Evolutionary conservation across 1,284 basidiomycete genomes (phyloP).

Genomic region (Microbotryum saponariae): DNA sequence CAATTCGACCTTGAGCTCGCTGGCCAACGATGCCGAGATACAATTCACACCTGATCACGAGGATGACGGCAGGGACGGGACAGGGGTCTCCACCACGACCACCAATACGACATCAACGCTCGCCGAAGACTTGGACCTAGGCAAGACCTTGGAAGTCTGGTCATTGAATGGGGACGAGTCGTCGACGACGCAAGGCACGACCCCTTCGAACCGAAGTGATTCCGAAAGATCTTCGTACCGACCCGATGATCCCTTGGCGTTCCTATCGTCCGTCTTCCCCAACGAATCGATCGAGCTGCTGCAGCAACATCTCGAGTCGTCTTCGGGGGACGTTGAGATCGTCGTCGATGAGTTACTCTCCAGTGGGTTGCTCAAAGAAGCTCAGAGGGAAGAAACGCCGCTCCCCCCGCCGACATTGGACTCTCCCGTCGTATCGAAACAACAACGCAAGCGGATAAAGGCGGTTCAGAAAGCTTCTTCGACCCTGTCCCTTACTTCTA

Average conservation of each 20-base stretch:
- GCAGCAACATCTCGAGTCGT: slow-evolving; percentile 11
- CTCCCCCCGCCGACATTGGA: slow-evolving; percentile 5
- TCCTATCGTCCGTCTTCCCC: slow-evolving; percentile 27
- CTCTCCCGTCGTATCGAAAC: slow-evolving; percentile 4
- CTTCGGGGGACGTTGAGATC: background rate
- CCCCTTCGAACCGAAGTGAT: slow-evolving; percentile 1
- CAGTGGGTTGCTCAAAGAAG: slow-evolving; percentile 7
- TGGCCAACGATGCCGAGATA: slow-evolving; percentile 8
- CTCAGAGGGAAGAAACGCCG: slow-evolving; percentile 21
- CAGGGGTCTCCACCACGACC: background rate
- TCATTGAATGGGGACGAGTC: slow-evolving; percentile 5
- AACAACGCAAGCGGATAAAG: slow-evolving; percentile 15
- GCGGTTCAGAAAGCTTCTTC: slow-evolving; percentile 13
- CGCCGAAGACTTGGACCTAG: too few species aligned
- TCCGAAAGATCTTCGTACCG: slow-evolving; percentile 4
- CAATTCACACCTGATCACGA: slow-evolving; percentile 1
- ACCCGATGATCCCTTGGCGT: slow-evolving; percentile 27
- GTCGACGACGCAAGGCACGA: background rate
- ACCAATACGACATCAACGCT: background rate
- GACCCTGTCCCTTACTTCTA: slow-evolving; percentile 19
- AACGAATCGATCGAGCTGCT: slow-evolving; percentile 13
- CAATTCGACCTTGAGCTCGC: slow-evolving; percentile 9
- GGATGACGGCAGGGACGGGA: background rate
- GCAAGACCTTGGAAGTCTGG: background rate
- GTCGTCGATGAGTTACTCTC: slow-evolving; percentile 22